Percentiles rank a stretch among this genome's conserved stretches.
phyloP scores from a whole-genome alignment of 345 rosid genomes.

The Euphorbia pulcherrima region DNA sequence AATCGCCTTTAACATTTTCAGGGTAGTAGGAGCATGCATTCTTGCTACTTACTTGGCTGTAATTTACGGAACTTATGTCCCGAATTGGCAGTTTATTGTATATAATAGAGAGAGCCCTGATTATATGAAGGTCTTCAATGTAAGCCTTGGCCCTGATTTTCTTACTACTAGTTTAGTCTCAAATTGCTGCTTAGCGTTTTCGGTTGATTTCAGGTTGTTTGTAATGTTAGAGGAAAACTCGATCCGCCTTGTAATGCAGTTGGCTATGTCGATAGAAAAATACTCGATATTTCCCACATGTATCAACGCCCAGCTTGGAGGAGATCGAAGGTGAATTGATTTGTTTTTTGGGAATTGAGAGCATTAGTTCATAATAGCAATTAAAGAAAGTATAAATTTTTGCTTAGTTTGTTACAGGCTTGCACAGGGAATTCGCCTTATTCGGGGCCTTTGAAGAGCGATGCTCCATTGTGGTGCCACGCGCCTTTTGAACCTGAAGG shows the following conservation, averaged over 20 bases:
- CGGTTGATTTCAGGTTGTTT: conserved; percentile 48
- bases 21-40: conserved; percentile 60
- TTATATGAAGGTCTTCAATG: conserved; percentile 56
- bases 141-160: conserved; percentile 27
- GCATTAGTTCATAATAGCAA: too few relatives aligned
- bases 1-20: conserved; percentile 28
- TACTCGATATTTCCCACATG: conserved; percentile 71
- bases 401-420: conserved; percentile 44
- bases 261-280: conserved; percentile 67
- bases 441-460: conserved; percentile 45
- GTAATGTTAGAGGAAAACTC: conserved; percentile 70
- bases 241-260: conserved; percentile 88
- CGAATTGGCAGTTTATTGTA: conserved; percentile 74
- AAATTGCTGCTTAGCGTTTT: background rate
- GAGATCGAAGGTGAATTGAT: conserved; percentile 61
- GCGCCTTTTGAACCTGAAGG: conserved; percentile 98
- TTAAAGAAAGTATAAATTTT: conserved; percentile 20
- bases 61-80: conserved; percentile 60
- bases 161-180: background rate
- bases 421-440: conserved; percentile 67
- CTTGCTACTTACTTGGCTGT: conserved; percentile 50
- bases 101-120: conserved; percentile 40
- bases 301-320: conserved; percentile 86
- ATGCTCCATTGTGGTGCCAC: conserved; percentile 81
- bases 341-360: conserved; percentile 5